phyloP scores from a whole-genome alignment of 208 protist species.

The Leishmania martiniquensis region DNA sequence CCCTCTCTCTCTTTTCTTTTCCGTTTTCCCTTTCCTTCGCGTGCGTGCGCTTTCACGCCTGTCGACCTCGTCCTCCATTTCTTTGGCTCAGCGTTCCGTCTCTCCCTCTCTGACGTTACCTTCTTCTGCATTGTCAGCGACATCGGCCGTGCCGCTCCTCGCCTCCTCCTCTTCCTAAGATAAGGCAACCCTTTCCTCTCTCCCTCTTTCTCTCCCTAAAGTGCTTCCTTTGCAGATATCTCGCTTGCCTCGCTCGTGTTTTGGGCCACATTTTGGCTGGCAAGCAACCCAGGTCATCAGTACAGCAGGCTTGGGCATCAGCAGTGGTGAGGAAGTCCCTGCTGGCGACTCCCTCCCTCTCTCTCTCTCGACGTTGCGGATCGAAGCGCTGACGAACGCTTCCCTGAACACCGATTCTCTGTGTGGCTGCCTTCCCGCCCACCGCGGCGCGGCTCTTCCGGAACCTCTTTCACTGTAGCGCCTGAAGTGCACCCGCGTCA shows the following conservation, averaged over 20 bases:
- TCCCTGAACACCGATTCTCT: constrained; percentile 18
- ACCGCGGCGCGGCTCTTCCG: constrained; percentile 2
- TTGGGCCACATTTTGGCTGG: not conserved
- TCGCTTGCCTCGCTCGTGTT: not conserved
- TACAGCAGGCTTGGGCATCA: not conserved
- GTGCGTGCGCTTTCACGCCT: too few species aligned
- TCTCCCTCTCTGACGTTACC: too few species aligned
- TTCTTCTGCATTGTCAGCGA: too few species aligned
- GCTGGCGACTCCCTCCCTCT: not conserved
- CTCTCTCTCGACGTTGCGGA: constrained; percentile 6
- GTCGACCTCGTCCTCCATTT: too few species aligned
- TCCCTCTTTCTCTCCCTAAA: not conserved
- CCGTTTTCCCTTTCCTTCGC: too few species aligned
- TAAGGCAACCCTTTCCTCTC: not conserved
- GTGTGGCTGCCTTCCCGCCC: constrained; percentile 5
- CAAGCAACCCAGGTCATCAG: not conserved
- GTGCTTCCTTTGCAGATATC: not conserved
- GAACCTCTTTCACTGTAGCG: not conserved
- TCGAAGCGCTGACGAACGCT: not conserved
- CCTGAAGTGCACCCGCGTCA: not conserved
- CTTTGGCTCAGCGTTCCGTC: too few species aligned
- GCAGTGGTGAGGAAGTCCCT: not conserved
- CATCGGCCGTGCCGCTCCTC: not conserved
- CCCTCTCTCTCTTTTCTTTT: not conserved
- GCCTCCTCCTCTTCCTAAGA: not conserved